Base-by-base conservation (phyloP, 805 yeast genomes). In the Wickerhamiella siamensis region DNA sequence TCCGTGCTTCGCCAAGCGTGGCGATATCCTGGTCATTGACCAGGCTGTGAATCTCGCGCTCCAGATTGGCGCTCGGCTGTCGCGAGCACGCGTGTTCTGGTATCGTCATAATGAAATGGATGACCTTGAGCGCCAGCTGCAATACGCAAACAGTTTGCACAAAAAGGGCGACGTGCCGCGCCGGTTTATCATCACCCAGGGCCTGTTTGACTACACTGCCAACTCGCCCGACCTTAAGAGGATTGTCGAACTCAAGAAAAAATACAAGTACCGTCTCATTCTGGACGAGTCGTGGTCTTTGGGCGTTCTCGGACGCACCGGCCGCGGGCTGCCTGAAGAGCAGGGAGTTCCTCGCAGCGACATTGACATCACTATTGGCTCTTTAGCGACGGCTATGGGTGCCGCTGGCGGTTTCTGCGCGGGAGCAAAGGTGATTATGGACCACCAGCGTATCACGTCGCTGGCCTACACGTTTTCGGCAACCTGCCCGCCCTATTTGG, bases 331-430 rank as follows among this genome's bases (percentile, higher is more conserved):
- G 16, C 66, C 82, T 21, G 97, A 93, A 62, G 77, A 73, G 56
- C 80, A 58, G 49, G 71, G 68, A 36, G 66, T 87, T 51, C 72
- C 77, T 43, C 75, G 95, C 50, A 54, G 56, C 5, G 82, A 80
- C 38, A 68, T 91, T 46, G 91, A 88, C 51, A 77, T 91, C 47
- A 83, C 94, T 8, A 71, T 84, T 40, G 95, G 96, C 20, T 75
- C 94, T 1, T 62, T 91, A 69, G 91, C 95, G 14, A 70, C 71
- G 36, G 69, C 94, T 0, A 69, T 88, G 49, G 88, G 84, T 6
- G 70, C 91, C 1, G 76, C 88, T 39, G 98, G 98, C 49, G 97
- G 95, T 1, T 88, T 83, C 64, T 91, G 94, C 57, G 81, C 83
- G 22, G 98, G 97, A 44, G 79, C 74, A 33, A 61, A 65, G 20